Evolutionary conservation across 2,329 filamentous ascomycete species (phyloP).

Genomic region (Amylocarpus encephaloides): DNA sequence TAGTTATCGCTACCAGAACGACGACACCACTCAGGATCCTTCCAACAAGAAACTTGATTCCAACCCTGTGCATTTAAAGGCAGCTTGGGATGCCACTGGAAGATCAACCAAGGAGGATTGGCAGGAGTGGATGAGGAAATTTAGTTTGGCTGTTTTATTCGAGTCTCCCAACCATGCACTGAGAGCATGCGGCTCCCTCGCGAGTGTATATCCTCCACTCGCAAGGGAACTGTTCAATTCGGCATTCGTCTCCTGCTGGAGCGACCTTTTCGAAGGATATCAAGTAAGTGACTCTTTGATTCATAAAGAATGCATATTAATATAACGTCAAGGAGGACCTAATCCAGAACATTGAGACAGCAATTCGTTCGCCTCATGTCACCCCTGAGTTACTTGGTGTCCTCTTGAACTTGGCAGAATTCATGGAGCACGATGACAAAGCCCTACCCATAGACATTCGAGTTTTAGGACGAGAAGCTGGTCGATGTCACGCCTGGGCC

Average conservation of each 20-base stretch:
- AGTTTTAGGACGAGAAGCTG: slow-evolving; percentile 87
- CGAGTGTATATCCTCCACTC: slow-evolving; percentile 83
- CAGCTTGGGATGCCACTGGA: slow-evolving; percentile 92
- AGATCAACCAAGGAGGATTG: slow-evolving; percentile 98
- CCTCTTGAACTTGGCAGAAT: slow-evolving; percentile 91
- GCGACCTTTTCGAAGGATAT: slow-evolving; percentile 91
- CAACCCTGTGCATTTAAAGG: slow-evolving; percentile 94
- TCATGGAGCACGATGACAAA: slow-evolving; percentile 99
- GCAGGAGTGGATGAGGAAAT: slow-evolving; percentile 97
- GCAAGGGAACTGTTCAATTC: slow-evolving; percentile 96
- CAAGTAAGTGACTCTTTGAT: slow-evolving; percentile 41
- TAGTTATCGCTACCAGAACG: slow-evolving; percentile 67
- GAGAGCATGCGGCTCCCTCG: slow-evolving; percentile 84
- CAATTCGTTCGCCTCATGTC: slow-evolving; percentile 90
- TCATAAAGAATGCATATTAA: neutral
- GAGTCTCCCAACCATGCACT: slow-evolving; percentile 96
- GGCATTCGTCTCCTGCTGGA: slow-evolving; percentile 98
- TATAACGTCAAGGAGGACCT: slow-evolving; percentile 60
- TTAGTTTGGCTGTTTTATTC: slow-evolving; percentile 89
- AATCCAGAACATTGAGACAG: slow-evolving; percentile 90
- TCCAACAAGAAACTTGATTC: slow-evolving; percentile 91
- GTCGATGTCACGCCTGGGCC: slow-evolving; percentile 93
- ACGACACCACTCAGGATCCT: slow-evolving; percentile 80
- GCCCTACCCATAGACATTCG: slow-evolving; percentile 95
- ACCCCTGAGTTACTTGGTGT: slow-evolving; percentile 93